These are phyloP conservation scores for Flueggea neowawraea DNA, from an alignment of 441 rosid genomes.

Conservation along the genomic window DNA sequence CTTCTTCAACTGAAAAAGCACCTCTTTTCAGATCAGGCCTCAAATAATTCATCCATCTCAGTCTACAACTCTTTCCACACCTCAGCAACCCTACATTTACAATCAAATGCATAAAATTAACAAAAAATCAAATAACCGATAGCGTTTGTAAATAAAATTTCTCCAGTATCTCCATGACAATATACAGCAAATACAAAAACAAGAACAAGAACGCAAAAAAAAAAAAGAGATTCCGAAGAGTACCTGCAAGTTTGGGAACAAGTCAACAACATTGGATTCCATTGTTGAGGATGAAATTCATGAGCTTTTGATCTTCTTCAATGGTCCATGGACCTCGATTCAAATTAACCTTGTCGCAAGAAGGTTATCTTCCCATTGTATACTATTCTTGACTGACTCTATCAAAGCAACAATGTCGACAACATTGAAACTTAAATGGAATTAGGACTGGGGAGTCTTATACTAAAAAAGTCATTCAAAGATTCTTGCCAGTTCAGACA, in stretches of 20 bases:
- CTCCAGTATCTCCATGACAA: too few relatives aligned
- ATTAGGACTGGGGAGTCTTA: background rate
- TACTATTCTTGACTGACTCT: too few relatives aligned
- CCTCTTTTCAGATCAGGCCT: constrained; percentile 94
- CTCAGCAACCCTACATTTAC: constrained; percentile 55
- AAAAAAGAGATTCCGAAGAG: too few relatives aligned
- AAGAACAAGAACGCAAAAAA: too few relatives aligned
- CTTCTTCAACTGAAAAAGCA: constrained; percentile 67
- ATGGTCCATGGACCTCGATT: constrained; percentile 98
- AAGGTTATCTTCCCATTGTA: constrained; percentile 87
- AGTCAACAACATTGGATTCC: constrained; percentile 93
- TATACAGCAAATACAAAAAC: too few relatives aligned
- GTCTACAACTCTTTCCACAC: constrained; percentile 90
- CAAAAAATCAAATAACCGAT: background rate
- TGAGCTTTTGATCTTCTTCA: constrained; percentile 91
- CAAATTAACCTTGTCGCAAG: constrained; percentile 88
- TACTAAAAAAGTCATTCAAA: background rate
- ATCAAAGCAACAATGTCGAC: background rate
- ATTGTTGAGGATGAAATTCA: constrained; percentile 70
- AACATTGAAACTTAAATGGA: background rate
- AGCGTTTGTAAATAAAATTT: too few relatives aligned
- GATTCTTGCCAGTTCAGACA: background rate
- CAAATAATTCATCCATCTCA: constrained; percentile 92
- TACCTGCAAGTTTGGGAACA: constrained; percentile 94
- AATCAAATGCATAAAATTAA: background rate